Conservation (phyloP, 371 early-diverging fungal genomes). For the Haplosporangium sp. region DNA sequence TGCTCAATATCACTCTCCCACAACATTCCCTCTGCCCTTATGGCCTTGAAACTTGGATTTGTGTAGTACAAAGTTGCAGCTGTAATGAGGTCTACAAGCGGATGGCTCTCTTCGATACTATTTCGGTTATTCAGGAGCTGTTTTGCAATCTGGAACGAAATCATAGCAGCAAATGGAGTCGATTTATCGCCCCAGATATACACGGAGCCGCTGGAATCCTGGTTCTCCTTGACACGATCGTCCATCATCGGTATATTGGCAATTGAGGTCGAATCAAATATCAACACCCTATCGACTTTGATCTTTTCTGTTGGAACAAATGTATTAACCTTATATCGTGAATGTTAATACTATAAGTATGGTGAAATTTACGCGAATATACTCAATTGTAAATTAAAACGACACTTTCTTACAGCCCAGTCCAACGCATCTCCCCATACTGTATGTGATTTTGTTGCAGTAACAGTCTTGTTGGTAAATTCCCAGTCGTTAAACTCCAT, state of each 20-base stretch:
- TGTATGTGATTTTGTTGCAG: constrained; percentile 56
- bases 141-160: constrained; percentile 25
- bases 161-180: constrained; percentile 33
- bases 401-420: constrained; percentile 39
- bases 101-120: constrained; percentile 11
- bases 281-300: constrained; percentile 35
- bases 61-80: constrained; percentile 56
- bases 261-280: constrained; percentile 46
- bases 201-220: constrained; percentile 1
- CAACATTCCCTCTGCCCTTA: constrained; percentile 12
- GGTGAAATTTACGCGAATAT: neutral
- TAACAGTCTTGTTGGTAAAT: constrained; percentile 47
- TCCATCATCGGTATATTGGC: constrained; percentile 41
- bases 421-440: constrained; percentile 48
- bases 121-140: constrained; percentile 18
- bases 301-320: constrained; percentile 38
- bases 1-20: constrained; percentile 43
- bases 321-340: constrained; percentile 28
- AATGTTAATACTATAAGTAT: neutral
- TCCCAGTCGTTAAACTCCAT: constrained; percentile 65
- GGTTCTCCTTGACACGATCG: constrained; percentile 4
- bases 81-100: constrained; percentile 42
- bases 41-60: constrained; percentile 36
- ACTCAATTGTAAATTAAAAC: neutral
- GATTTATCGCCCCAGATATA: constrained; percentile 31